phyloP scores from a whole-genome alignment of 2,329 filamentous ascomycete genomes.

The Fusarium sp. region DNA sequence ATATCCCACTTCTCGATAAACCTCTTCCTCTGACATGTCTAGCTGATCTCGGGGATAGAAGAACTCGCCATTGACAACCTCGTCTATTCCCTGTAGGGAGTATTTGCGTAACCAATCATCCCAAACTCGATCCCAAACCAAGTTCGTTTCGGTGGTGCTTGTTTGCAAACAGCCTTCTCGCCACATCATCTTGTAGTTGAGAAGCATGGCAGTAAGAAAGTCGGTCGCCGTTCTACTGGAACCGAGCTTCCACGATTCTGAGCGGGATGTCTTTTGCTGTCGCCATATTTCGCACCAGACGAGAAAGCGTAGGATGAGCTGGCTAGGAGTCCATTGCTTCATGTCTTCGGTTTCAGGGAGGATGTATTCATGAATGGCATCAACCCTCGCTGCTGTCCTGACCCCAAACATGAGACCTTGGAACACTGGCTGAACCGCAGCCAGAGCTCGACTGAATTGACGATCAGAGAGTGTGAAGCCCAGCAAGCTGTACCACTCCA shows the following conservation, averaged over 20 bases:
- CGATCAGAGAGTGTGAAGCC: not conserved
- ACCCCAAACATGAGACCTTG: constrained; percentile 32
- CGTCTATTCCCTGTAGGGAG: constrained; percentile 9
- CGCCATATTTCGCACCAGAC: constrained; percentile 43
- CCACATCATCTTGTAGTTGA: constrained; percentile 39
- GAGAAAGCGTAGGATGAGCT: constrained; percentile 41
- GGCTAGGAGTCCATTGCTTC: constrained; percentile 7
- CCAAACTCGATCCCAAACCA: constrained; percentile 43
- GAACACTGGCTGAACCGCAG: constrained; percentile 17
- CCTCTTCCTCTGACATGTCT: constrained; percentile 30
- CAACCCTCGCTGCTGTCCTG: constrained; percentile 4
- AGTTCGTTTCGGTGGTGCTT: not conserved
- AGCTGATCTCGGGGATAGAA: constrained; percentile 32
- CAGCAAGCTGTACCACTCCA: not conserved
- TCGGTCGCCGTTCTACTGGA: constrained; percentile 21
- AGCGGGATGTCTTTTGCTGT: constrained; percentile 31
- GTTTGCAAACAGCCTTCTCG: constrained; percentile 25
- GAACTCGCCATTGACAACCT: not conserved
- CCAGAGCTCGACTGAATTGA: constrained; percentile 13
- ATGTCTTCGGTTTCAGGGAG: not conserved
- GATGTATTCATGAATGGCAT: constrained; percentile 25
- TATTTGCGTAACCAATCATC: constrained; percentile 45
- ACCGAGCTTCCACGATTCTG: constrained; percentile 35
- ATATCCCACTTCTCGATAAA: constrained; percentile 42
- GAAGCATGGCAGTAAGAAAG: constrained; percentile 40